These are phyloP conservation scores for Syncephalis fuscata DNA, from an alignment of 371 early-diverging fungal species.

Conservation along the genomic window DNA sequence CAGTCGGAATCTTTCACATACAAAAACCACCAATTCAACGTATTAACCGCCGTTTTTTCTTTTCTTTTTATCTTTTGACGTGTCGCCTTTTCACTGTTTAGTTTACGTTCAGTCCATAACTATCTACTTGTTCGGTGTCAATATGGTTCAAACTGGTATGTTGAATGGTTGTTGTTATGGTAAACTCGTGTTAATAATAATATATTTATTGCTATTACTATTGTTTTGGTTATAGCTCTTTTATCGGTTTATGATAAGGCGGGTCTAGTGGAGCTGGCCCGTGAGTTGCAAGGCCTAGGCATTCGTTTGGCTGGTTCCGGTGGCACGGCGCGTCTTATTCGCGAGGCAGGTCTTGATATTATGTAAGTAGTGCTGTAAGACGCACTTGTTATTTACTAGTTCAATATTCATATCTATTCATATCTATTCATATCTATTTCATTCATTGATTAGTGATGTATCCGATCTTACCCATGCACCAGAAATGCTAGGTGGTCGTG, in stretches of 20 bases:
- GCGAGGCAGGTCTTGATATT: conserved; percentile 78
- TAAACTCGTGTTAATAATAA: too few relatives aligned
- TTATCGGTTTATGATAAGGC: conserved; percentile 96
- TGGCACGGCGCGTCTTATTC: conserved; percentile 83
- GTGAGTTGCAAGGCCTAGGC: conserved; percentile 52
- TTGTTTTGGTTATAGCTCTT: conserved; percentile 64
- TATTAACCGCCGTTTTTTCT: too few relatives aligned
- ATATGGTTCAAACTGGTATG: too few relatives aligned
- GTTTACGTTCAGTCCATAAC: too few relatives aligned
- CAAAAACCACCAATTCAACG: too few relatives aligned
- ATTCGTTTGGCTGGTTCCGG: conserved; percentile 86
- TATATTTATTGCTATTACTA: too few relatives aligned
- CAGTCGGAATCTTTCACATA: too few relatives aligned
- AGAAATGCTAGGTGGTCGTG: conserved; percentile 96
- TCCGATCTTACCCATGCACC: conserved; percentile 94
- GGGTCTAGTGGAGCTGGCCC: conserved; percentile 78
- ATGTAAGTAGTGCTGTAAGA: conserved; percentile 27
- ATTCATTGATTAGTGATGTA: conserved; percentile 51
- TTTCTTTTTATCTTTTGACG: too few relatives aligned
- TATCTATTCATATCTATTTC: neutral
- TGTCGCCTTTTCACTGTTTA: too few relatives aligned
- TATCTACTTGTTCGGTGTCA: too few relatives aligned
- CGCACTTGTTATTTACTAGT: too few relatives aligned
- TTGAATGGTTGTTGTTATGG: too few relatives aligned
- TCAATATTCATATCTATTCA: neutral